A percentile compares a stretch with the other conserved stretches of the same genome.
Evolutionary conservation across 2,329 filamentous ascomycete species (phyloP).

Genomic region (Apiospora arundinis): DNA sequence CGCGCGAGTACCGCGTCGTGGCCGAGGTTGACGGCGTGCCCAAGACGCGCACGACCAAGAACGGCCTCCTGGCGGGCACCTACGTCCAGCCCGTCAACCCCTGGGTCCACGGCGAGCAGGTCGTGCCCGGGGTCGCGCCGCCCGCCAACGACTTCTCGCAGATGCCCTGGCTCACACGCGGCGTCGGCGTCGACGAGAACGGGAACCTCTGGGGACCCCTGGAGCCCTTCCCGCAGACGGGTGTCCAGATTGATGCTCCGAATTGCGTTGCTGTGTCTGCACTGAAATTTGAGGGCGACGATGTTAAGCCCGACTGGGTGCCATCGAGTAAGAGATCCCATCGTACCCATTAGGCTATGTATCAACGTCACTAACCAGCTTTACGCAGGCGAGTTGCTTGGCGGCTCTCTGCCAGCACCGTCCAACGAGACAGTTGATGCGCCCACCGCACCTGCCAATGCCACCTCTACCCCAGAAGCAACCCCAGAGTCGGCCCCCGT

Average conservation of each 20-base stretch:
- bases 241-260: constrained; percentile 39
- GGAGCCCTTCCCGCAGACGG: constrained; percentile 46
- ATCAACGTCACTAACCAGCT: neutral
- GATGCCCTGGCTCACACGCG: constrained; percentile 43
- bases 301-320: constrained; percentile 29
- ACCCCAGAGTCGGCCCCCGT: neutral
- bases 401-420: constrained; percentile 29
- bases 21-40: constrained; percentile 42
- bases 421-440: constrained; percentile 15
- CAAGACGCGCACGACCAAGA: constrained; percentile 40
- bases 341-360: neutral
- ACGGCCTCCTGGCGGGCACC: constrained; percentile 42
- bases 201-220: constrained; percentile 46
- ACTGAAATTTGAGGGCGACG: constrained; percentile 26
- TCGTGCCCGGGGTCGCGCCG: constrained; percentile 43
- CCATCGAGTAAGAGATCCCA: constrained; percentile 29
- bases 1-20: constrained; percentile 43
- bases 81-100: constrained; percentile 45
- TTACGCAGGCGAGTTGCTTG: constrained; percentile 28
- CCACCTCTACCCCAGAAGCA: neutral
- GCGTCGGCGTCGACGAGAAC: constrained; percentile 42
- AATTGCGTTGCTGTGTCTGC: constrained; percentile 25
- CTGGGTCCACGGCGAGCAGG: constrained; percentile 46
- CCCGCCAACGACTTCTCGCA: constrained; percentile 44
- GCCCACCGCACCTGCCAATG: constrained; percentile 23